Base-by-base conservation (phyloP, 2,329 filamentous ascomycete species). In the Botrytis paeoniae region DNA sequence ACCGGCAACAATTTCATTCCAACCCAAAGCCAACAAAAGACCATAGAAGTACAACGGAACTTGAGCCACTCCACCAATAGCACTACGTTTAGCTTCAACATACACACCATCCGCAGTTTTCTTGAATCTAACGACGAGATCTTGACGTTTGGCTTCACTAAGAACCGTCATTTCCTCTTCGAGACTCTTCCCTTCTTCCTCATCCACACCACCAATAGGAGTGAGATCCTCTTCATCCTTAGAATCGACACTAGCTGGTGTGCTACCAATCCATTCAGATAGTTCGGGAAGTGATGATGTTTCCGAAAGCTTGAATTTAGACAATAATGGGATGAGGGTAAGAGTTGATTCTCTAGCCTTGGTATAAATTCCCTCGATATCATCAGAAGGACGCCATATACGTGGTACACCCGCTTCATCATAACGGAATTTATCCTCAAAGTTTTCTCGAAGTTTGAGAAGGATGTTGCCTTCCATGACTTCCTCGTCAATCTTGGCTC, bases 391-490 rank as follows among this genome's bases (percentile, higher is more conserved):
- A 37, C 95, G 91, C 96, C 96, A 99, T 82, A 99, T 97, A 74
- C 96, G 89, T 8, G 96, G 96, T 7, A 99, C 96, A 39, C 96
- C 96, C 10, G 91, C 90, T 74, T 98, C 95, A 79, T 99, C 96
- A 79, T 99, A 99, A 76, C 96, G 92, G 88, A 99, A 99, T 83
- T 97, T 98, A 85, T 99, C 96, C 83, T 99, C 96, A 78, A 99
- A 99, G 84, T 98, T 98, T 83, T 99, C 96, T 51, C 96, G 90
- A 69, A 99, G 89, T 85, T 99, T 99, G 78, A 98, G 86, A 48
- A 98, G 85, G 71, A 99, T 90, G 80, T 98, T 99, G 79, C 95
- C 95, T 84, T 98, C 96, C 90, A 97, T 97, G 80, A 98, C 93
- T 83, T 99, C 96, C 80, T 99, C 96, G 51, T 98, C 95, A 75